Evolutionary conservation across 495 filamentous ascomycete genomes (phyloP).

Genomic region (Tuber calosporum): DNA sequence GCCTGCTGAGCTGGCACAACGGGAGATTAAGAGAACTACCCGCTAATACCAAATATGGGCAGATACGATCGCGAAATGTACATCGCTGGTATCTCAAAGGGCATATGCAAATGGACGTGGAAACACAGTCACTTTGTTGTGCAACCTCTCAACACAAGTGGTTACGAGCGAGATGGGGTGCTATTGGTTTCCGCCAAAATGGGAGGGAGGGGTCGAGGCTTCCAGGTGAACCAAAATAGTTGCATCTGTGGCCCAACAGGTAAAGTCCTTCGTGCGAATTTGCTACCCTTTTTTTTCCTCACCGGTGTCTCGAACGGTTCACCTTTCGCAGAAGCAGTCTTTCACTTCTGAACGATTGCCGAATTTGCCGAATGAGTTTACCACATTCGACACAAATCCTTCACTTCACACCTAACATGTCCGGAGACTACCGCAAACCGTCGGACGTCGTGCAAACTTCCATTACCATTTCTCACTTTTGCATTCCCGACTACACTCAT

Average conservation of each 20-base stretch:
- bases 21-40: background rate
- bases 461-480: background rate
- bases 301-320: background rate
- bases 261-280: background rate
- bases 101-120: background rate
- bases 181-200: background rate
- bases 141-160: background rate
- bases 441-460: background rate
- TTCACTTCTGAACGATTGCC: background rate
- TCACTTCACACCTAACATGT: background rate
- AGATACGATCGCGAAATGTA: background rate
- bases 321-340: background rate
- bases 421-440: background rate
- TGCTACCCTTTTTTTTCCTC: background rate
- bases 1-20: background rate
- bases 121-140: background rate
- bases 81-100: background rate
- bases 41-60: background rate
- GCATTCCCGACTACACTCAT: background rate
- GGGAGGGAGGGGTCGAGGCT: background rate
- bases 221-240: background rate
- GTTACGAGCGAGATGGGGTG: background rate
- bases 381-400: background rate
- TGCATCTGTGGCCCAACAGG: background rate
- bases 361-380: background rate